A percentile compares a stretch with the other conserved stretches of the same genome.
Conservation (phyloP, 2,329 filamentous ascomycete genomes). For the Leptoxyphium fumago region DNA sequence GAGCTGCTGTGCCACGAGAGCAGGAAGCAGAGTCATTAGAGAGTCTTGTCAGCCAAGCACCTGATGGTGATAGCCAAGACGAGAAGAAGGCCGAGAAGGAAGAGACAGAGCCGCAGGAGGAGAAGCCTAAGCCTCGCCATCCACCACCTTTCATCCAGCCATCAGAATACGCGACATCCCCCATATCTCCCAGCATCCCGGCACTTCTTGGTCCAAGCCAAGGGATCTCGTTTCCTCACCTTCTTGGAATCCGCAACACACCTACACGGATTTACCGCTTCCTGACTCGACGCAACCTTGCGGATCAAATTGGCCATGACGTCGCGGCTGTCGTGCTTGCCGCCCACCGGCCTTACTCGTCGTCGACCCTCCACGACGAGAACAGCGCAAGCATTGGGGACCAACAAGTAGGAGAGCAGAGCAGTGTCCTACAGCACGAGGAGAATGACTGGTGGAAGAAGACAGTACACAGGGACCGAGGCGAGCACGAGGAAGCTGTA, state of each 20-base stretch:
- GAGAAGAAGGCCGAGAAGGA: conserved; percentile 12
- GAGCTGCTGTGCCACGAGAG: not conserved
- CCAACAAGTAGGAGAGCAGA: conserved; percentile 43
- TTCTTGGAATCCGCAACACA: conserved; percentile 85
- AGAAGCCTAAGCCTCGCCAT: conserved; percentile 40
- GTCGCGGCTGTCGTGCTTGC: conserved; percentile 72
- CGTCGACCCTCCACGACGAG: conserved; percentile 7
- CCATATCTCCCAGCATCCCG: conserved; percentile 52
- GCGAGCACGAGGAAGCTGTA: conserved; percentile 42
- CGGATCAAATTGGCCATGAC: conserved; percentile 74
- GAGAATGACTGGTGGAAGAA: conserved; percentile 75
- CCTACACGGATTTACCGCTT: conserved; percentile 76
- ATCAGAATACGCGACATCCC: conserved; percentile 52
- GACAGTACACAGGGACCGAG: conserved; percentile 43
- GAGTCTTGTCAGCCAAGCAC: conserved; percentile 2
- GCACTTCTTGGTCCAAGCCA: conserved; percentile 56
- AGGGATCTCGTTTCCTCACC: conserved; percentile 67
- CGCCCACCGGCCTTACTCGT: conserved; percentile 32
- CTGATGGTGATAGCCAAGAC: conserved; percentile 9
- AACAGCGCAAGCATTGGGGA: conserved; percentile 13
- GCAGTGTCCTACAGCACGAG: conserved; percentile 51
- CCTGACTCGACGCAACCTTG: conserved; percentile 69
- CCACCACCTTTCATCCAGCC: conserved; percentile 61
- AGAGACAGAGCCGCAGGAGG: conserved; percentile 21
- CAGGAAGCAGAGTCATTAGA: conserved; percentile 4